Evolutionary conservation across 2,329 filamentous ascomycete genomes (phyloP).

Genomic region (Pseudocercospora macadamiae): DNA sequence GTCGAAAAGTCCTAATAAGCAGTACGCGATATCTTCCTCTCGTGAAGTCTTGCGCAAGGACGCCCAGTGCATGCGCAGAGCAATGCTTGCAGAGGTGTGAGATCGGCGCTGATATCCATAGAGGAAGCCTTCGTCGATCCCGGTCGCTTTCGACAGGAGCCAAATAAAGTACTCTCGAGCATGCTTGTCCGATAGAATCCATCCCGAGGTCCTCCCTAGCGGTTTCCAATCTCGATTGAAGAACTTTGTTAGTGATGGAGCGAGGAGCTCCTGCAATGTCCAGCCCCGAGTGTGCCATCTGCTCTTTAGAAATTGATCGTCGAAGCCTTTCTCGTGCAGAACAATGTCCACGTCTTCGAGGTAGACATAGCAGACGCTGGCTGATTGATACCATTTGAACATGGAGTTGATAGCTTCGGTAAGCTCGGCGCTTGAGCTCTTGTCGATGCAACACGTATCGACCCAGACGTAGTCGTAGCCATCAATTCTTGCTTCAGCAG

Average conservation of each 20-base stretch:
- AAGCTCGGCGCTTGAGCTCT: constrained; percentile 23
- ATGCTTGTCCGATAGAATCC: not conserved
- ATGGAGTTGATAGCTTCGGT: constrained; percentile 28
- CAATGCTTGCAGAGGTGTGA: constrained; percentile 16
- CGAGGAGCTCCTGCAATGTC: constrained; percentile 19
- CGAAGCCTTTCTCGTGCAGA: not conserved
- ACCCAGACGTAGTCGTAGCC: constrained; percentile 22
- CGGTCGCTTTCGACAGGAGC: not conserved
- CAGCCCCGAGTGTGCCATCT: constrained; percentile 13
- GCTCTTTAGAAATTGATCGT: not conserved
- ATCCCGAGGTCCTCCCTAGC: constrained; percentile 8
- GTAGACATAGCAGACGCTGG: constrained; percentile 26
- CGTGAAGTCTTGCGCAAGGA: constrained; percentile 23
- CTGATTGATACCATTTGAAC: constrained; percentile 27
- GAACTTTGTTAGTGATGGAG: constrained; percentile 11
- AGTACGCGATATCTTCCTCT: constrained; percentile 50
- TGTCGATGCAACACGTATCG: constrained; percentile 32
- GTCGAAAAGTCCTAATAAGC: constrained; percentile 49
- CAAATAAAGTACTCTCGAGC: not conserved
- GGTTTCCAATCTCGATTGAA: constrained; percentile 16
- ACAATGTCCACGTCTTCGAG: constrained; percentile 13
- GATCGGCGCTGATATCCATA: not conserved
- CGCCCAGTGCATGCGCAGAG: constrained; percentile 28
- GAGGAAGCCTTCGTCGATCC: not conserved
- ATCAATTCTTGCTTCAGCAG: not conserved